Evolutionary conservation across 2,329 filamentous ascomycete species (phyloP), one percentile per base, ranked within the genome.

Genomic region (Trichoderma sp.): DNA sequence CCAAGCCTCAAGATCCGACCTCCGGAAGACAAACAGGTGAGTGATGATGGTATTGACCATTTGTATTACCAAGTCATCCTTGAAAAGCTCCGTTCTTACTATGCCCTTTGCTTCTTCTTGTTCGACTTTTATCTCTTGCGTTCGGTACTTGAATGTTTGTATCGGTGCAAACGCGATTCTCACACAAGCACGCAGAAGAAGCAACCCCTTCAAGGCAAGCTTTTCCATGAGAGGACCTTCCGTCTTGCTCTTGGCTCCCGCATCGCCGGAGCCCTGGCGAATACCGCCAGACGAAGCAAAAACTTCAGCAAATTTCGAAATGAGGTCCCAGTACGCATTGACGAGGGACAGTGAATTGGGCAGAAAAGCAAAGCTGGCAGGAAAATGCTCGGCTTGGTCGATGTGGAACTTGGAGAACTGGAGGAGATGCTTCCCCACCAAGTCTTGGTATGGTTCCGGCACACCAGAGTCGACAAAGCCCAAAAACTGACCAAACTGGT

Each of bases 401-500:
- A 96, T 85, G 77, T 98, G 96, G 3, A 99, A 83, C 79, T 98
- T 99, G 4, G 94, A 90, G 61, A 98, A 90, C 76, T 98, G 94
- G 53, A 97, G 81, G 2, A 97, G 83, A 76, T 97, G 94, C 77
- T 94, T 96, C 72, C 92, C 92, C n/a, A 97, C 82, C 29, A 91
- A 77, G 43, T 86, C 86, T 70, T 87, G 86, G 29, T 89, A 85
- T 4, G 81, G 79, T 4, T 83, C 78, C 1, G 90, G 80, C 3
- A 87, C 78, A 6, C 82, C 80, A n/a, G 84, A 85, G 61, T 88
- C 85, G 63, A 91, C 83, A 70, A 91, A 87, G 29, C 82, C 82
- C 43, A 96, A 86, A 71, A 97, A 90, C 52, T 91, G 86, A n/a
- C 89, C 89, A 72, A 97, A 91, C 72, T 97, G 92, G 10, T 86